Evolutionary conservation across 2,329 filamentous ascomycete species (phyloP).

Genomic region (Paradendryphiella salina): DNA sequence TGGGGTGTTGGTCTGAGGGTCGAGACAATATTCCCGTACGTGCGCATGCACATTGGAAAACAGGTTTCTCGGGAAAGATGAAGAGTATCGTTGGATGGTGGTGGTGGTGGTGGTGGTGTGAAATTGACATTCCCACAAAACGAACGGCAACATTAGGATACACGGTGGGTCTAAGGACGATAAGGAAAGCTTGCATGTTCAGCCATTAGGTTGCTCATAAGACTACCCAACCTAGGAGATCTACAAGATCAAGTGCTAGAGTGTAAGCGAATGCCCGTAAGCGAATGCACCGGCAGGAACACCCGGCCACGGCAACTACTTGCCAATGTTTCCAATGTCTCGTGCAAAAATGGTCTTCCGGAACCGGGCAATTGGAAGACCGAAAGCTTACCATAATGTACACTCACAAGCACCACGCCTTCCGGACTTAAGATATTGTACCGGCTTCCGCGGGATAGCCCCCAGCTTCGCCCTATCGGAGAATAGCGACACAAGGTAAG

Average conservation of each 20-base stretch:
- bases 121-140: neutral
- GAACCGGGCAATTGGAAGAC: conserved; percentile 18
- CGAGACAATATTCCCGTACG: neutral
- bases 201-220: neutral
- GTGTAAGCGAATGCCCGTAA: neutral
- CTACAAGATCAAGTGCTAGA: conserved; percentile 5
- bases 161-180: neutral
- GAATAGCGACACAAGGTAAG: conserved; percentile 7
- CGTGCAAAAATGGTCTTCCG: conserved; percentile 8
- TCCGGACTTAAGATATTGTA: conserved; percentile 11
- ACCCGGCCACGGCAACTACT: neutral
- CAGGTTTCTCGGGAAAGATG: neutral
- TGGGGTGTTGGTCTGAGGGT: conserved; percentile 9
- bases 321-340: neutral
- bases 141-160: neutral
- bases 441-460: conserved; percentile 11
- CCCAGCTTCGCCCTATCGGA: conserved; percentile 6
- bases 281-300: neutral
- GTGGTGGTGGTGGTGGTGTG: neutral
- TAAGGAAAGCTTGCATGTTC: neutral
- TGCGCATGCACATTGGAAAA: neutral
- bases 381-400: conserved; percentile 16
- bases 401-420: conserved; percentile 13
- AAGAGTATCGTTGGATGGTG: too few relatives aligned
- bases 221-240: neutral